phyloP scores from a whole-genome alignment of 192 early-diverging fungal species.

The Coemansia sp. region DNA sequence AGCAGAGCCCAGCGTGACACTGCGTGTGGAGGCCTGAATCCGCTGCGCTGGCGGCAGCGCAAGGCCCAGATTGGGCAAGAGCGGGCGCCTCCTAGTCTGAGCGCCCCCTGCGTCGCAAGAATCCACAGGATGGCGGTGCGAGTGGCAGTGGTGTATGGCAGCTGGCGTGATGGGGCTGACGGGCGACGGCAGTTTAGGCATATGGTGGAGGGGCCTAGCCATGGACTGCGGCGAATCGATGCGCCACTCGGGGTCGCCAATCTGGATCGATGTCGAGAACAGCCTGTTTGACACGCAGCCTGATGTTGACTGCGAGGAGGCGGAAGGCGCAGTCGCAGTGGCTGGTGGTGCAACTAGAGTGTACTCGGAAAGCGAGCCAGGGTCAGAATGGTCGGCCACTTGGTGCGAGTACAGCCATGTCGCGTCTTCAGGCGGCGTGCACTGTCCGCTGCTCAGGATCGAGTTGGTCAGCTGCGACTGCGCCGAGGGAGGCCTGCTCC shows the following conservation, averaged over 20 bases:
- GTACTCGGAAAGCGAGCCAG: neutral
- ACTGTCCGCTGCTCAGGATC: constrained; percentile 8
- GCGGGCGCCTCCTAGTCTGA: neutral
- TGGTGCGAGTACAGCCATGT: neutral
- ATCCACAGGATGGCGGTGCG: neutral
- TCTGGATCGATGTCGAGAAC: constrained; percentile 41
- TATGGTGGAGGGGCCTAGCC: constrained; percentile 1
- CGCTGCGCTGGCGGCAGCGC: neutral
- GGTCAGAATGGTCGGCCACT: neutral
- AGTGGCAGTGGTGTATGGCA: neutral
- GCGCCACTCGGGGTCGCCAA: constrained; percentile 53
- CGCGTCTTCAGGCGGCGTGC: constrained; percentile 37
- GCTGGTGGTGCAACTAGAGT: constrained; percentile 13
- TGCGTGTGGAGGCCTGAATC: constrained; percentile 9
- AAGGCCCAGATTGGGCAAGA: neutral
- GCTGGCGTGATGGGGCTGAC: constrained; percentile 18
- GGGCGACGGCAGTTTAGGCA: constrained; percentile 31
- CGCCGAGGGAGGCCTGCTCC: constrained; percentile 13
- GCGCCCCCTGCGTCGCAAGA: neutral
- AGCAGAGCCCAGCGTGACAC: constrained; percentile 31
- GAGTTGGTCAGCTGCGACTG: constrained; percentile 4
- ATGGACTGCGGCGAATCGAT: constrained; percentile 41
- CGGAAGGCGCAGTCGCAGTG: neutral
- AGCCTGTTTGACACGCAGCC: constrained; percentile 7
- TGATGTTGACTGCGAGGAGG: constrained; percentile 1